These are phyloP conservation scores for Fusarium setosum DNA, from an alignment of 2,329 filamentous ascomycete species.

Conservation along the genomic window DNA sequence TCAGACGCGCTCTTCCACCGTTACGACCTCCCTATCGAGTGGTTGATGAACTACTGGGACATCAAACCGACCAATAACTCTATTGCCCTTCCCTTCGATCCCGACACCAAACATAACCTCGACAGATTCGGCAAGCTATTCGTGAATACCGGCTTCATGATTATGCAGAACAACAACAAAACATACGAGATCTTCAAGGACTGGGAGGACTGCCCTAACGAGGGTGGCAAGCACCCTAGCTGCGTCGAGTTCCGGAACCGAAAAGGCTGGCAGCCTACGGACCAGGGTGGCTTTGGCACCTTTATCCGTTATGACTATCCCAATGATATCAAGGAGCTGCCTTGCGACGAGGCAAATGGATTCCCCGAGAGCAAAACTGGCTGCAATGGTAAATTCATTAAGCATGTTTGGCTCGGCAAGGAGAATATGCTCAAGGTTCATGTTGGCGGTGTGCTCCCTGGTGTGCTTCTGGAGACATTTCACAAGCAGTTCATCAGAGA, in stretches of 20 bases:
- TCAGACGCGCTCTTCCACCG: conserved; percentile 58
- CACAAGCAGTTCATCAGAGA: conserved; percentile 50
- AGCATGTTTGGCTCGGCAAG: conserved; percentile 58
- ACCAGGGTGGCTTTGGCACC: conserved; percentile 58
- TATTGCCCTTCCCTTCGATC: conserved; percentile 55
- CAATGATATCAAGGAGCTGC: conserved; percentile 53
- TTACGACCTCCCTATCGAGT: conserved; percentile 58
- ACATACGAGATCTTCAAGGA: conserved; percentile 61
- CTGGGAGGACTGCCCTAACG: conserved; percentile 57
- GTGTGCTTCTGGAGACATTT: conserved; percentile 49
- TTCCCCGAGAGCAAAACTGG: conserved; percentile 52
- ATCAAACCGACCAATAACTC: conserved; percentile 51
- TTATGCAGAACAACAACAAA: conserved; percentile 61
- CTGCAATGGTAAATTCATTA: conserved; percentile 55
- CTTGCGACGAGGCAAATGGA: conserved; percentile 58
- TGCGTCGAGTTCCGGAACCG: conserved; percentile 51
- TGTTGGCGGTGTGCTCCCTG: conserved; percentile 52
- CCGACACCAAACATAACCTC: conserved; percentile 50
- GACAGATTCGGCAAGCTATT: conserved; percentile 54
- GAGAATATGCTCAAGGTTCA: conserved; percentile 52
- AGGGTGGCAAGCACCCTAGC: conserved; percentile 50
- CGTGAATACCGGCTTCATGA: conserved; percentile 65
- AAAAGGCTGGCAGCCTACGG: conserved; percentile 50
- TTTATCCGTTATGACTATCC: conserved; percentile 55
- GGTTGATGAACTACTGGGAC: conserved; percentile 61